Conservation (phyloP, 345 rosid genomes). For the Kernera saxatilis region DNA sequence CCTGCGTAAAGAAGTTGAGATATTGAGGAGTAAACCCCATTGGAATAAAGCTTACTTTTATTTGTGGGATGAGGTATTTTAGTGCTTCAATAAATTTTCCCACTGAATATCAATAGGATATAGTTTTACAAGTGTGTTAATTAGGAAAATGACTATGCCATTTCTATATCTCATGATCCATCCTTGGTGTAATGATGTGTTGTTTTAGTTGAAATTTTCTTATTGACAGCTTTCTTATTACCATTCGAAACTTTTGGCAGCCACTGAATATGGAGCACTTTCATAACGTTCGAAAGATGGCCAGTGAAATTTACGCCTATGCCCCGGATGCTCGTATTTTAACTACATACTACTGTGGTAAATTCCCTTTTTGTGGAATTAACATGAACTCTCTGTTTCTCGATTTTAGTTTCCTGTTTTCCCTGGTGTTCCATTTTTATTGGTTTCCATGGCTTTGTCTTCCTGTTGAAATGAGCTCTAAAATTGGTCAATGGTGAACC, state of each 20-base stretch:
- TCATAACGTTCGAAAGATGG: conserved; percentile 68
- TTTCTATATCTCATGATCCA: background rate
- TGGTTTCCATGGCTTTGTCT: background rate
- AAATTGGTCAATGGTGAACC: background rate
- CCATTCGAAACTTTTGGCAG: conserved; percentile 35
- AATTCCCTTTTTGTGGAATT: conserved; percentile 15
- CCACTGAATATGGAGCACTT: conserved; percentile 93
- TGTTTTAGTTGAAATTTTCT: background rate
- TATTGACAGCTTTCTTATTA: conserved; percentile 10
- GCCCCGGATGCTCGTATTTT: conserved; percentile 96
- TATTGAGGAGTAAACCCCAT: conserved; percentile 76
- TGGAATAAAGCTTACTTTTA: conserved; percentile 98
- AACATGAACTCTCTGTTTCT: background rate
- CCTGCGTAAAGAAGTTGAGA: conserved; percentile 85
- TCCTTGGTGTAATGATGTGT: conserved; percentile 4
- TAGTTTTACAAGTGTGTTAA: background rate
- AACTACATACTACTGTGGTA: conserved; percentile 92
- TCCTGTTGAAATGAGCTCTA: background rate
- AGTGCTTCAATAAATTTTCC: background rate
- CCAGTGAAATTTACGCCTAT: conserved; percentile 74
- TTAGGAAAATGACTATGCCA: background rate
- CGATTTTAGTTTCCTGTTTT: background rate
- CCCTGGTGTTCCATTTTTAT: background rate
- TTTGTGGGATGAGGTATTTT: conserved; percentile 90
- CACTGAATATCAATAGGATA: background rate